Base-by-base conservation (phyloP, 371 early-diverging fungal genomes). In the Parasitella parasitica region DNA sequence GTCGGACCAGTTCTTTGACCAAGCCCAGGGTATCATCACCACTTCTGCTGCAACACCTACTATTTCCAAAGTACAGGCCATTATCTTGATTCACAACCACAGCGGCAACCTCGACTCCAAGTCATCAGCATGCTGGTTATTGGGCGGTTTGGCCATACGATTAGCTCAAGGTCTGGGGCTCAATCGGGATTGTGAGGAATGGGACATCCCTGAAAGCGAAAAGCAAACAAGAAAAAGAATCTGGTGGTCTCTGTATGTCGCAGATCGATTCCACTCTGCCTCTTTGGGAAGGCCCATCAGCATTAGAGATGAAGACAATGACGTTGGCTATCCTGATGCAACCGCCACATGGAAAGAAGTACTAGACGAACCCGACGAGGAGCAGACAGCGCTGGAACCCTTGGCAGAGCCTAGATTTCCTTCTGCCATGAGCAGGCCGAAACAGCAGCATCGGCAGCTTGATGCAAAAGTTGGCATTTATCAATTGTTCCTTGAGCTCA, bases 1-100 rank as follows among this genome's bases (percentile, higher is more conserved):
- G 79, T 76, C 76, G 1, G 76, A 79, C 46, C 72, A 72, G 15
- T 79, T 79, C 30, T 79, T 79, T 54, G 79, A 76, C 9, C 73
- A 76, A 39, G 71, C 79, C 3, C 67, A 73, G 37, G 64, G 54
- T 2, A 63, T 72, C 36, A 69, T 79, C 5, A 63, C 69, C 0
- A 41, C 46, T 8, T 70, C 68, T 1, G 32, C 72, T 6, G 55
- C 68, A 9, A 51, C 65, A 0, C 74, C 77, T 0, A 80, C 73
- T 1, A 59, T 77, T 4, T 72, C 75, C 20, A 80, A 74, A 48
- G 74, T 80, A 0, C 81, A 80, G 49, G 64, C 81, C 7, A 75
- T 72, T 16, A 77, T 77, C 26, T 34, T 80, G 12, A 72, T 75
- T 11, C 72, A 76, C 7, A 80, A 80, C 48, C 81, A 80, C 37